A percentile compares a stretch with the other conserved stretches of the same genome.
These are phyloP conservation scores for Rehmannia glutinosa DNA, from an alignment of 257 asterid species.

Conservation along the genomic window DNA sequence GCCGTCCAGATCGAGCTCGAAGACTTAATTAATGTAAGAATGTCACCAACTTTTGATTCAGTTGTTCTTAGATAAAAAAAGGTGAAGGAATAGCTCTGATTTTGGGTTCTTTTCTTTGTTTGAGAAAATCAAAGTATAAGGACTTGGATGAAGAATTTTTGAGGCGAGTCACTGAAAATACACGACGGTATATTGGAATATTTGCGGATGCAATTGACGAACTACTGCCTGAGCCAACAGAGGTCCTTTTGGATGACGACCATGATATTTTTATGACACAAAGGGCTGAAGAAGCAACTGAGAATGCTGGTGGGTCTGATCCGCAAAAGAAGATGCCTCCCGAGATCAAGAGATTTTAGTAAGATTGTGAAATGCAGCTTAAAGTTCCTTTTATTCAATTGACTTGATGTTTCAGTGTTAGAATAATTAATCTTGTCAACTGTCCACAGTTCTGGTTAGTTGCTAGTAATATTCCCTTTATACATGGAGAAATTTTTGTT, in stretches of 20 bases:
- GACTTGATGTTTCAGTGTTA: not conserved
- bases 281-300: slow-evolving; percentile 66
- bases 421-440: not conserved
- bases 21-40: slow-evolving; percentile 64
- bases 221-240: slow-evolving; percentile 92
- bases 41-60: not conserved
- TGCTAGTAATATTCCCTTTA: not conserved
- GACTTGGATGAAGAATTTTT: slow-evolving; percentile 87
- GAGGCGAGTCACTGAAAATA: slow-evolving; percentile 72
- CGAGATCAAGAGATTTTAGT: slow-evolving; percentile 81
- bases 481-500: not conserved
- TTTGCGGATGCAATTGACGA: slow-evolving; percentile 85
- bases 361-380: slow-evolving; percentile 24
- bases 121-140: slow-evolving; percentile 46
- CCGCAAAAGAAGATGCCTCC: slow-evolving; percentile 82
- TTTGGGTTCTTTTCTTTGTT: not conserved
- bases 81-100: not conserved
- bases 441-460: not conserved
- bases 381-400: not conserved
- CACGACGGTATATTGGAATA: slow-evolving; percentile 71
- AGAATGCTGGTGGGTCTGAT: slow-evolving; percentile 62
- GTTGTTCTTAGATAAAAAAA: too few species aligned
- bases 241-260: slow-evolving; percentile 82
- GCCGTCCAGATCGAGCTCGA: slow-evolving; percentile 86
- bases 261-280: slow-evolving; percentile 83